Evolutionary conservation across 257 asterid genomes (phyloP).

Genomic region (Eucommia ulmoides): DNA sequence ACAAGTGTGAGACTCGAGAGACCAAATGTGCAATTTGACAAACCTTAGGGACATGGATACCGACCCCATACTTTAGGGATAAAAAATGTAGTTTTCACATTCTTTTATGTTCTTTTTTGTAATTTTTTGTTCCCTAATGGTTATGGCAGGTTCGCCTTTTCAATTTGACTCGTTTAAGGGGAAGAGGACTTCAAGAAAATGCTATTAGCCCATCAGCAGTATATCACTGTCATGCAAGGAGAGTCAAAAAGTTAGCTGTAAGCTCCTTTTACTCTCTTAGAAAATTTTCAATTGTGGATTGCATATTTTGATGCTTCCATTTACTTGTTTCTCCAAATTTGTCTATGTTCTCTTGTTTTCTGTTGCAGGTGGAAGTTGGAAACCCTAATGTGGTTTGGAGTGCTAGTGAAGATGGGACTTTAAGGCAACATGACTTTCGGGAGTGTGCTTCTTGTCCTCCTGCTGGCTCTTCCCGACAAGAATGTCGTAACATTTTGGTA

Average conservation of each 20-base stretch:
- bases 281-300: too few relatives aligned
- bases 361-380: conserved; percentile 78
- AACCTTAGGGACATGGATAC: too few relatives aligned
- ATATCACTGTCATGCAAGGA: conserved; percentile 81
- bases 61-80: too few relatives aligned
- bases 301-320: background rate
- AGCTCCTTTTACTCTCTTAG: too few relatives aligned
- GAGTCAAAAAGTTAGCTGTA: conserved; percentile 97
- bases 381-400: conserved; percentile 98
- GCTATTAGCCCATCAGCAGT: conserved; percentile 49
- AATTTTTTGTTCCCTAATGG: conserved; percentile 5
- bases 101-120: too few relatives aligned
- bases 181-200: conserved; percentile 39
- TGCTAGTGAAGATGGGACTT: conserved; percentile 99
- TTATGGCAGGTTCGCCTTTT: conserved; percentile 81
- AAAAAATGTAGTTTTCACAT: too few relatives aligned
- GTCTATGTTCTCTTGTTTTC: background rate
- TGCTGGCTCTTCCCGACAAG: conserved; percentile 86
- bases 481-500: conserved; percentile 90
- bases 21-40: too few relatives aligned
- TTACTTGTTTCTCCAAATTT: background rate
- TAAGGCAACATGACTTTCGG: conserved; percentile 97
- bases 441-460: conserved; percentile 96
- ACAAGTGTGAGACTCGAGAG: too few relatives aligned
- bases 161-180: conserved; percentile 55